Evolutionary conservation across 2,329 filamentous ascomycete species (phyloP).

Genomic region (Elsinoe batatas): DNA sequence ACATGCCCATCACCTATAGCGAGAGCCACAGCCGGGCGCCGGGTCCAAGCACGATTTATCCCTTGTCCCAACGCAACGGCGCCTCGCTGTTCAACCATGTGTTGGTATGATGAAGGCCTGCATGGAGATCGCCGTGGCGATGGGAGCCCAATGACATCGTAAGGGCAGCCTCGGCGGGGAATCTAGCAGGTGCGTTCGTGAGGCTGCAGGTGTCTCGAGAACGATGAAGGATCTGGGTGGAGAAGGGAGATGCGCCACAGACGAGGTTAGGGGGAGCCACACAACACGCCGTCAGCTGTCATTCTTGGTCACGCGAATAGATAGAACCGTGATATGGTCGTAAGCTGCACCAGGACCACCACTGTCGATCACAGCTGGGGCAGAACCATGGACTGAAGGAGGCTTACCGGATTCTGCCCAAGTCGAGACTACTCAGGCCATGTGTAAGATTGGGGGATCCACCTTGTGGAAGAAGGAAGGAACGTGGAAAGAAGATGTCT

Average conservation of each 20-base stretch:
- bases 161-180: background rate
- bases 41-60: too few relatives aligned
- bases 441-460: background rate
- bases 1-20: constrained; percentile 1
- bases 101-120: background rate
- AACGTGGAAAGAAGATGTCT: constrained; percentile 6
- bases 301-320: background rate
- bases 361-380: background rate
- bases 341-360: background rate
- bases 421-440: background rate
- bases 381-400: background rate
- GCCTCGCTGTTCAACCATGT: background rate
- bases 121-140: background rate
- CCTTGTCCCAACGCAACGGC: background rate
- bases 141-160: constrained; percentile 2
- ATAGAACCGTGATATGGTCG: background rate
- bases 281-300: background rate
- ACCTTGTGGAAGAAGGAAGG: background rate
- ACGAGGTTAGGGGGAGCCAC: background rate
- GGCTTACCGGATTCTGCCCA: background rate
- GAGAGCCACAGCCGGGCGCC: background rate
- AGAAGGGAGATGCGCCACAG: background rate
- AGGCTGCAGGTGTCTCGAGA: background rate
- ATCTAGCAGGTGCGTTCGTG: background rate
- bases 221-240: background rate